A percentile compares a stretch with the other conserved stretches of the same genome.
phyloP scores from a whole-genome alignment of 495 filamentous ascomycete genomes.

The Poronia punctata region DNA sequence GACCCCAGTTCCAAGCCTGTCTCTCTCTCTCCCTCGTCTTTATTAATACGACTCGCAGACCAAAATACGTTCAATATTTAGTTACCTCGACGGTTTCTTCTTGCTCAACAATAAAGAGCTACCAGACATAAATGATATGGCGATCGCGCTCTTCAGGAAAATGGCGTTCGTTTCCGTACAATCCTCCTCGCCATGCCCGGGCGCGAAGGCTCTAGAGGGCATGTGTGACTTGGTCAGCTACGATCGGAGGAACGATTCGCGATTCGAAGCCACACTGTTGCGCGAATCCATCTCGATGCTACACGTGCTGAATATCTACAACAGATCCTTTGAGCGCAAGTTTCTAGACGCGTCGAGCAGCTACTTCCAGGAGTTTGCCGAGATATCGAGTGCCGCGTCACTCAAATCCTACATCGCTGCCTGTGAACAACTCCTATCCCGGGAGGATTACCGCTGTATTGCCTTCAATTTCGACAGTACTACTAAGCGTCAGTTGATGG shows the following conservation, averaged over 20 bases:
- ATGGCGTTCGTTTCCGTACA: conserved; percentile 39
- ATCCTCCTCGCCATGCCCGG: conserved; percentile 42
- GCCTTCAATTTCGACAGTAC: conserved; percentile 71
- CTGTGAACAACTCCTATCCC: conserved; percentile 57
- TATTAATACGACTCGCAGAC: conserved; percentile 29
- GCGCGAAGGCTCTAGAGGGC: conserved; percentile 55
- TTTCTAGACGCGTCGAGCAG: conserved; percentile 59
- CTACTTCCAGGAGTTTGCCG: conserved; percentile 60
- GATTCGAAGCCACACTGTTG: conserved; percentile 51
- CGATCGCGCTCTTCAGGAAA: conserved; percentile 51
- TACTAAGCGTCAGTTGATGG: conserved; percentile 68
- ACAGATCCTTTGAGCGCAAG: conserved; percentile 64
- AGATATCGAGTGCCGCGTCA: conserved; percentile 46
- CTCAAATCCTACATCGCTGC: conserved; percentile 66
- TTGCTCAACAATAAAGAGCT: conserved; percentile 56
- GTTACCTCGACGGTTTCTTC: conserved; percentile 85
- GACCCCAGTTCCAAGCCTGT: too few species aligned
- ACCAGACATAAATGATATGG: conserved; percentile 50
- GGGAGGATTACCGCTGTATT: conserved; percentile 67
- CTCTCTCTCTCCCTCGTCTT: conserved; percentile 21
- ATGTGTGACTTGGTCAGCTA: conserved; percentile 67
- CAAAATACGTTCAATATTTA: conserved; percentile 77
- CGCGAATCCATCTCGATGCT: conserved; percentile 71
- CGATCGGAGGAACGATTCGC: conserved; percentile 52
- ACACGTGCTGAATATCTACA: conserved; percentile 73